Evolutionary conservation across 768 basidiomycete genomes (phyloP).

Genomic region (Steccherinum ochraceum): DNA sequence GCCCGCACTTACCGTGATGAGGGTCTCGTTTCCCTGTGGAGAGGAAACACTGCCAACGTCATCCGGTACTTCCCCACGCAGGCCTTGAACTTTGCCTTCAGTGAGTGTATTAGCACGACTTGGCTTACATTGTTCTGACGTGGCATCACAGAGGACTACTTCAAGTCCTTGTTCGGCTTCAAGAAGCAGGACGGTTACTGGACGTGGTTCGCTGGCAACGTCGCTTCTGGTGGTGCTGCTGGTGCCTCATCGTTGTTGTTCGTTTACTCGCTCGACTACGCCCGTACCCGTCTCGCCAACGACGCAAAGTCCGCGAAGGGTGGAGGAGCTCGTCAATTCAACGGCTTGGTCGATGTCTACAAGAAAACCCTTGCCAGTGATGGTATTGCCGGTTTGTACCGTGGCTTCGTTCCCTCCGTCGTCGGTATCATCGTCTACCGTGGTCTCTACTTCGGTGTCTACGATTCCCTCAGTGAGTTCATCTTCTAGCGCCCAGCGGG

Average conservation of each 20-base stretch:
- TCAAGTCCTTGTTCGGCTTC: slow-evolving; percentile 98
- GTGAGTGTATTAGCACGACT: slow-evolving; percentile 43
- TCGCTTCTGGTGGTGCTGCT: slow-evolving; percentile 97
- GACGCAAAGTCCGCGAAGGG: slow-evolving; percentile 94
- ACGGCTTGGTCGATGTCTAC: slow-evolving; percentile 96
- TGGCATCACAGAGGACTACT: slow-evolving; percentile 77
- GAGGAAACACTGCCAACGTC: slow-evolving; percentile 99
- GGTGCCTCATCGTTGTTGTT: slow-evolving; percentile 98
- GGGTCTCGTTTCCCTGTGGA: slow-evolving; percentile 93
- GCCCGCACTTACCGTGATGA: slow-evolving; percentile 89
- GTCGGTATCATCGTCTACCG: slow-evolving; percentile 99
- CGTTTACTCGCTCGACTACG: slow-evolving; percentile 99
- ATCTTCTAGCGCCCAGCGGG: not conserved
- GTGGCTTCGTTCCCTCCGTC: slow-evolving; percentile 98
- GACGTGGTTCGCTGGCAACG: slow-evolving; percentile 97
- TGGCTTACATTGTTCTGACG: slow-evolving; percentile 10
- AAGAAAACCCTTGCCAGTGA: slow-evolving; percentile 95
- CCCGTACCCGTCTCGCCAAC: slow-evolving; percentile 98
- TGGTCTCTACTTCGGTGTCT: slow-evolving; percentile 99
- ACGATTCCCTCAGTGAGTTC: slow-evolving; percentile 82
- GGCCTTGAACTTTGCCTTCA: slow-evolving; percentile 99
- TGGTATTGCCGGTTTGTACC: slow-evolving; percentile 98
- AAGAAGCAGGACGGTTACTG: slow-evolving; percentile 97
- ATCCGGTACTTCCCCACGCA: slow-evolving; percentile 99
- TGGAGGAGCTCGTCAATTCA: slow-evolving; percentile 95